phyloP scores from a whole-genome alignment of 805 yeast species.

The Yarrowia divulgata region DNA sequence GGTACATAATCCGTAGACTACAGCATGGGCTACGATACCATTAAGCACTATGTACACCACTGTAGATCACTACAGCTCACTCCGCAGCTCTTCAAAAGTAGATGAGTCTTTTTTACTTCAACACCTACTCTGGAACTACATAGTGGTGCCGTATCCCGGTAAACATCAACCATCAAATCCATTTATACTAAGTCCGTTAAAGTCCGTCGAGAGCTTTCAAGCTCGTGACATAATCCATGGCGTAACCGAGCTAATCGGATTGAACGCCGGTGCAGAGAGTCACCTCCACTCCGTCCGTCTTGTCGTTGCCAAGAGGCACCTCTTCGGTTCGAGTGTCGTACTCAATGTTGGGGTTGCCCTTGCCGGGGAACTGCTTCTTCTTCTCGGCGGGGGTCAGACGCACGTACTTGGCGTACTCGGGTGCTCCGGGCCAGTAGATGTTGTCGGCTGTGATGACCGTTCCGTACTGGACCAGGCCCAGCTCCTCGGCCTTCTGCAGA shows the following conservation, averaged over 20 bases:
- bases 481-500: conserved; percentile 39
- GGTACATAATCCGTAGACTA: too few species aligned
- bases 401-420: conserved; percentile 39
- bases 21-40: too few species aligned
- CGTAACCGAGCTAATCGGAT: conserved; percentile 38
- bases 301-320: conserved; percentile 15
- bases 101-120: too few species aligned
- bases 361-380: conserved; percentile 26
- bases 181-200: conserved; percentile 1
- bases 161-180: not conserved
- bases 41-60: too few species aligned
- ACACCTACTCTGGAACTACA: too few species aligned
- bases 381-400: conserved; percentile 22
- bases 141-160: too few species aligned
- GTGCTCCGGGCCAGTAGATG: conserved; percentile 30
- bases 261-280: conserved; percentile 28
- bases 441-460: conserved; percentile 39
- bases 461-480: conserved; percentile 40
- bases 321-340: conserved; percentile 35
- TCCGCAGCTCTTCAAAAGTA: too few species aligned
- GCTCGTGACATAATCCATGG: conserved; percentile 14
- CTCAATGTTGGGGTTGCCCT: conserved; percentile 38
- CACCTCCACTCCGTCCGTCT: conserved; percentile 37
- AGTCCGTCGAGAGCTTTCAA: conserved; percentile 16
- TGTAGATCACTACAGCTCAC: too few species aligned